Evolutionary conservation across 2,329 filamentous ascomycete genomes (phyloP).

Genomic region (Penicillium concentricum): DNA sequence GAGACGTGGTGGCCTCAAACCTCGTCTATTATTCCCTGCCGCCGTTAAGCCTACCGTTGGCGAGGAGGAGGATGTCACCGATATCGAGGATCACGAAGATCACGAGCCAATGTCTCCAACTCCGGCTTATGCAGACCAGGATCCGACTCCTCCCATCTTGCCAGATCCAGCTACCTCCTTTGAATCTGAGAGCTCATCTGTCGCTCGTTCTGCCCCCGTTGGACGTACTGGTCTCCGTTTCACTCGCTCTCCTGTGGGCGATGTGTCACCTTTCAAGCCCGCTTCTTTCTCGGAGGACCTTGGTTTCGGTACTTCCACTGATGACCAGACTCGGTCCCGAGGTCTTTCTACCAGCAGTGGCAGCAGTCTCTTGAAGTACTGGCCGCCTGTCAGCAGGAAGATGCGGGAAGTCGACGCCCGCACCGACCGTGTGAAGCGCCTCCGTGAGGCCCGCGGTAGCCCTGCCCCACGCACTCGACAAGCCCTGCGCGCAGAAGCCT

Average conservation of each 20-base stretch:
- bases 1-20: slow-evolving; percentile 59
- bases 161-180: not conserved
- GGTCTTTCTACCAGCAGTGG: not conserved
- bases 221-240: not conserved
- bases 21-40: slow-evolving; percentile 57
- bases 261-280: not conserved
- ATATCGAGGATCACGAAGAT: slow-evolving; percentile 54
- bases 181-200: not conserved
- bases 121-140: slow-evolving; percentile 1
- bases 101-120: slow-evolving; percentile 11
- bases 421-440: slow-evolving; percentile 1
- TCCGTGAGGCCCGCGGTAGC: slow-evolving; percentile 1
- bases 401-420: not conserved
- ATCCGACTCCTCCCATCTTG: slow-evolving; percentile 6
- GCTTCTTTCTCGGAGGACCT: slow-evolving; percentile 11
- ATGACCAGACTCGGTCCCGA: not conserved
- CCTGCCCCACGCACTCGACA: slow-evolving; percentile 1
- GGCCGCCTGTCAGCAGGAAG: not conserved
- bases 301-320: not conserved
- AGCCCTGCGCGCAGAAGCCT: not conserved
- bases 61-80: slow-evolving; percentile 53
- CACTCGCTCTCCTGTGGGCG: not conserved
- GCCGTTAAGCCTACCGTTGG: slow-evolving; percentile 38
- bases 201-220: not conserved
- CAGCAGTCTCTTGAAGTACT: not conserved